These are phyloP conservation scores for Suillus cothurnatus DNA, from an alignment of 768 basidiomycete species.

Conservation along the genomic window DNA sequence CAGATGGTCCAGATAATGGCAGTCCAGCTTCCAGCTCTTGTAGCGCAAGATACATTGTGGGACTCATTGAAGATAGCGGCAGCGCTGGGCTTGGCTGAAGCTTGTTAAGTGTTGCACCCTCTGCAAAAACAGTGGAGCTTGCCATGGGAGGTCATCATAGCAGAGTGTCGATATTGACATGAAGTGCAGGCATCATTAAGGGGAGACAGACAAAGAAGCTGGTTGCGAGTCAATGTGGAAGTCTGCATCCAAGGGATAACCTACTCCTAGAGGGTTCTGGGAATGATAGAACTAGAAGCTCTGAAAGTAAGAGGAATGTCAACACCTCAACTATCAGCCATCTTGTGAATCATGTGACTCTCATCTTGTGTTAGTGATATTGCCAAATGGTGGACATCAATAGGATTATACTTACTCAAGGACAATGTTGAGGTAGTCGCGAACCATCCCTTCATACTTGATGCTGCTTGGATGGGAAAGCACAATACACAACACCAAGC, in stretches of 20 bases:
- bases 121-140: constrained; percentile 17
- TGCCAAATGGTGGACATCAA: no score
- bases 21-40: constrained; percentile 47
- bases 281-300: constrained; percentile 12
- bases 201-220: constrained; percentile 7
- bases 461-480: no score
- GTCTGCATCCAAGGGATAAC: constrained; percentile 1
- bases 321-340: no score
- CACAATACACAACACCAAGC: no score
- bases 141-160: constrained; percentile 26
- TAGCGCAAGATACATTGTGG: constrained; percentile 48
- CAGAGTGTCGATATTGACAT: constrained; percentile 18
- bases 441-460: no score
- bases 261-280: not conserved
- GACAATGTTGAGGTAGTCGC: no score
- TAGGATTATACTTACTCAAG: no score
- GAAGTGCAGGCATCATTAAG: constrained; percentile 14
- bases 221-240: constrained; percentile 4
- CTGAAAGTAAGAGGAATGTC: constrained; percentile 18
- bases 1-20: constrained; percentile 26
- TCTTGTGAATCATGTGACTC: no score
- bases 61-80: constrained; percentile 37
- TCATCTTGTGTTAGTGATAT: no score
- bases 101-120: constrained; percentile 14
- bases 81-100: constrained; percentile 15